Base-by-base conservation (phyloP, 1,139 yeast species). In the Yamadazyma membranifaciens region DNA sequence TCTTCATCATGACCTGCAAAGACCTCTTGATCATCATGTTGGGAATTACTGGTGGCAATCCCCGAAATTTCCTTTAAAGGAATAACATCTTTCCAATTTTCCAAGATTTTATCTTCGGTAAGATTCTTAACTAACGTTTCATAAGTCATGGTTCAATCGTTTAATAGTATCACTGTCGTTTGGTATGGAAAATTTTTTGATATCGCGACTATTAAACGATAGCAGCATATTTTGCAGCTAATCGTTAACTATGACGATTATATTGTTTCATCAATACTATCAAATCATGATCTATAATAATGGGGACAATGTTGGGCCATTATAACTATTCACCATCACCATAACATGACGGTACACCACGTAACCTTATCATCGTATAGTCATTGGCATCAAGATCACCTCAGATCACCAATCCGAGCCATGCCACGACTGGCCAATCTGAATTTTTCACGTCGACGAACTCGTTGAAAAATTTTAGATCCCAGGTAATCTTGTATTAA, bases 1-100 rank as follows among this genome's bases (percentile, higher is more conserved):
- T 91, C 98, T 56, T 83, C 85, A 60, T 92, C 96, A 54, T 89
- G 95, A 16, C 97, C 98, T 9, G 73, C 74, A 50, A 89, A 86
- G 26, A 85, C 63, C 16, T 56, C 43, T 4, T 32, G 59, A 14
- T 54, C 60, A 20, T 53, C 59, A 12, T 25, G 14, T 17, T 30
- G 31, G 14, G 28, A 28, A 20, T 59, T 50, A 14, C 61, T 63
- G 6, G 67, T 56, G 1, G 67, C 73, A 43, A 66, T 58, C 3
- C 81, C 83, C 2, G 78, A 65, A 33, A 78, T 74, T 33, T 68
- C 54, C 31, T 63, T 66, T 41, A 78, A 56, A 1, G 83, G 80
- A 14, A 80, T 75, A 12, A 84, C 76, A 7, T 83, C 94, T 4
- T 81, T 76, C 73, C 89, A 86, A 45, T 67, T 65, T 16, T 53